Base-by-base conservation (phyloP, 805 yeast genomes). In the Ogataea thermomethanolica region DNA sequence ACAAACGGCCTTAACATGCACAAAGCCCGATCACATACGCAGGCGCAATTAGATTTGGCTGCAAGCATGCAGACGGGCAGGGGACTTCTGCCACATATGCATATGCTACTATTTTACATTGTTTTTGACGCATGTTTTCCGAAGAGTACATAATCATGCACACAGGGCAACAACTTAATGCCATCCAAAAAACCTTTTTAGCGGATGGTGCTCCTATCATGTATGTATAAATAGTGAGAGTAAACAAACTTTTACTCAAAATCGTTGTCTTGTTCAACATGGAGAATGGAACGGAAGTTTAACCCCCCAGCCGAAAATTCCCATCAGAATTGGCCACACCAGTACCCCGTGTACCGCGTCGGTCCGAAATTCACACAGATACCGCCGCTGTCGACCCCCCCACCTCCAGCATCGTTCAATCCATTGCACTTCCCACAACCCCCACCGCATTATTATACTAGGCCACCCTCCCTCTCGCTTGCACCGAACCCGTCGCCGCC, bases 401-500 rank as follows among this genome's bases (percentile, higher is more conserved):
- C 24, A 29, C 26, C 27, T n/a, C 12, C 22, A 6, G 9, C 14
- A 11, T 12, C 36, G 13, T 33, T 13, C 13, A 15, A 7, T 11
- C 25, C 29, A 29, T 25, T 12, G 15, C 31, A 12, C 11, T 37
- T 20, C 26, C 24, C 10, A 9, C 36, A n/a, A 13, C 21, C 29
- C 13, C 29, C 29, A 17, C 9, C 23, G 7, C 33, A 13, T n/a
- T 13, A 12, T 9, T 20, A 25, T 6, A 37, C 32, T 3, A 37
- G 30, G 31, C 46, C 29, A 15, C 46, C 35, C 11, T 25, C 41
- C 2, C 21, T 25, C 2, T 15, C 35, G 21, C 20, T 39, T 28
- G 28, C 27, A 3, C 41, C 29, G 8, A 42, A 35, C 20, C 43
- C 42, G n/a, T 32, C 38, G 12, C 42, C 50, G 5, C 22, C 33